These are phyloP conservation scores for Ceratobasidium theobromae DNA, from an alignment of 1,284 basidiomycete species.

Conservation along the genomic window DNA sequence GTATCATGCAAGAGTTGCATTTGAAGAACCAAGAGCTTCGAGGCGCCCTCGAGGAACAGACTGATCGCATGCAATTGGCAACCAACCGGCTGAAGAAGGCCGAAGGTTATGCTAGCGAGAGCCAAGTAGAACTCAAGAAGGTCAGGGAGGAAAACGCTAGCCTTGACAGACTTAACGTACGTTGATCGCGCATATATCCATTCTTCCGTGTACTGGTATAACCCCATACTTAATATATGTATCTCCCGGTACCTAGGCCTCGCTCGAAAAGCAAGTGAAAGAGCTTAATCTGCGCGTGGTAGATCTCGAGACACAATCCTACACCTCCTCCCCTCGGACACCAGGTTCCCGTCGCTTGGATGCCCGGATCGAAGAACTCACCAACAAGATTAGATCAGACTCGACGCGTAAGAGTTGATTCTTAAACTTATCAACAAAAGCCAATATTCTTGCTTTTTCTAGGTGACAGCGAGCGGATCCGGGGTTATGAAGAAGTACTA, in stretches of 20 bases:
- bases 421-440: slow-evolving; percentile 44
- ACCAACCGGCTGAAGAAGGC: slow-evolving; percentile 79
- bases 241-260: slow-evolving; percentile 54
- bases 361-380: slow-evolving; percentile 70
- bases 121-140: slow-evolving; percentile 71
- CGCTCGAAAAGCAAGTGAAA: slow-evolving; percentile 79
- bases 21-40: slow-evolving; percentile 79
- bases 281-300: slow-evolving; percentile 77
- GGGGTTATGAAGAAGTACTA: slow-evolving; percentile 59
- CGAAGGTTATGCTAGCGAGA: slow-evolving; percentile 71
- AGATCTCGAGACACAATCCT: slow-evolving; percentile 77
- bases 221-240: slow-evolving; percentile 2
- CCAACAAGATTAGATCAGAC: slow-evolving; percentile 59
- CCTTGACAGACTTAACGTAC: slow-evolving; percentile 72
- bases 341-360: slow-evolving; percentile 58
- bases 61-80: slow-evolving; percentile 69
- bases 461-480: slow-evolving; percentile 62
- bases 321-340: slow-evolving; percentile 62
- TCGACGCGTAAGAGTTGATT: slow-evolving; percentile 52
- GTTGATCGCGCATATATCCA: slow-evolving; percentile 38
- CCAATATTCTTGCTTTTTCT: slow-evolving; percentile 38
- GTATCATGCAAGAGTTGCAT: slow-evolving; percentile 70
- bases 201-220: slow-evolving; percentile 18
- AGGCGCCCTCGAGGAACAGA: slow-evolving; percentile 74
- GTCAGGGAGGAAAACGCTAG: slow-evolving; percentile 75